Evolutionary conservation across 192 early-diverging fungal species (phyloP), one percentile per base, ranked within the genome.

Genomic region (Gonapodya sp.): DNA sequence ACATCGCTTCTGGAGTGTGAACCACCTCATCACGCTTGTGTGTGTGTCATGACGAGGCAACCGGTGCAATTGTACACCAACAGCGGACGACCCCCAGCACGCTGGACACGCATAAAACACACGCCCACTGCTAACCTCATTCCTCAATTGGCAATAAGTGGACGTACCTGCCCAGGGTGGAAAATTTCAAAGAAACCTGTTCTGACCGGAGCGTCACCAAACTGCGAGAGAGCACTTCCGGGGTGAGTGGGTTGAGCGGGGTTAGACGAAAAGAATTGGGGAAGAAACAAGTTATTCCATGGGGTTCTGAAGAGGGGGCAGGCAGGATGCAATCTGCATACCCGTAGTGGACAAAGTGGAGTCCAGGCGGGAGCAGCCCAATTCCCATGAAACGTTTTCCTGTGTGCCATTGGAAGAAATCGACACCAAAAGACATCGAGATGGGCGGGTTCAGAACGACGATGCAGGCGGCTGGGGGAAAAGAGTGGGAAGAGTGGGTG

Each of bases 271-370:
- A n/a, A n/a, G n/a, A n/a, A n/a, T n/a, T n/a, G n/a, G n/a, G n/a
- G n/a, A n/a, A n/a, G n/a, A n/a, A n/a, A n/a, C 64, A 30, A 16
- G 16, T 72, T 72, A 36, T 36, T 77, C 79, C 79, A 35, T 79
- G 72, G 31, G 35, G 34, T 0, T 31, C 79, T 32, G 31, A 79
- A 2, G 31, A 79, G 72, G 32, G 35, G 37, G 37, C 34, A 14
- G 79, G 16, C 64, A 82, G 31, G 18, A 1, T 37, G n/a, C n/a
- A 85, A 73, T 31, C 34, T 2, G 36, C 82, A 46, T 85, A 91
- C 91, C 93, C 92, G 85, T 96, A 97, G 83, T 94, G 94, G 18
- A 97, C 86, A 85, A 96, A 97, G 86, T 99, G 97, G 73, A 95
- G 87, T 0, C 97, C 97, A 0, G 95, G 94, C 30, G 97, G 96